Conservation (phyloP, 768 basidiomycete genomes). For the Nevesoporus exiguus region DNA sequence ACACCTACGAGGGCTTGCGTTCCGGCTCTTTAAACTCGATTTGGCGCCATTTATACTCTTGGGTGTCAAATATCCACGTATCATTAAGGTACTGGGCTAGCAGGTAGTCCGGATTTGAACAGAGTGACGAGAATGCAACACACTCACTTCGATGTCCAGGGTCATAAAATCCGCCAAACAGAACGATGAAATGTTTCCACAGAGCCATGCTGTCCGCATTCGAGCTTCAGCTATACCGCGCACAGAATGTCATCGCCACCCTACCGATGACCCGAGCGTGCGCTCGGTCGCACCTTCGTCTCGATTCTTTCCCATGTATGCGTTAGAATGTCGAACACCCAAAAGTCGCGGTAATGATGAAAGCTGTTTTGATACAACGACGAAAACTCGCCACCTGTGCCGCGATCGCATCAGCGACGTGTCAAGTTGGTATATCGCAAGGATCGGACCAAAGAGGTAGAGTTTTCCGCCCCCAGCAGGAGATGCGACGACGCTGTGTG, state of each 20-base stretch:
- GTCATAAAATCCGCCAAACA: constrained; percentile 92
- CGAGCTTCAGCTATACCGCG: not conserved
- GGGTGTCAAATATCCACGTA: constrained; percentile 81
- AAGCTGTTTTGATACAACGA: constrained; percentile 79
- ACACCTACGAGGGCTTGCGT: constrained; percentile 62
- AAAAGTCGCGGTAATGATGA: constrained; percentile 87
- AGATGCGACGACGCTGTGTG: constrained; percentile 75
- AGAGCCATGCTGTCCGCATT: constrained; percentile 64
- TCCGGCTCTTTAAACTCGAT: constrained; percentile 72
- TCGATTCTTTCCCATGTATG: constrained; percentile 89
- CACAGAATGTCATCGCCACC: not conserved
- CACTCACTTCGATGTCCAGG: constrained; percentile 70
- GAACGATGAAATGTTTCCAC: constrained; percentile 83
- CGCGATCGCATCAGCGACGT: not conserved
- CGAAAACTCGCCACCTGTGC: constrained; percentile 78
- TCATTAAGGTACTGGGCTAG: constrained; percentile 80
- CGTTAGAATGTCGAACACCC: constrained; percentile 77
- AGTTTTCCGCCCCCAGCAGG: constrained; percentile 83
- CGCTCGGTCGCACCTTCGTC: constrained; percentile 74
- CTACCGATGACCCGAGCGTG: constrained; percentile 80
- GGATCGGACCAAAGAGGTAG: constrained; percentile 65
- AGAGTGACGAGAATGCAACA: not conserved
- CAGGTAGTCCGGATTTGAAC: not conserved
- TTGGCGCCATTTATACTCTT: constrained; percentile 83
- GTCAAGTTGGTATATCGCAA: not conserved